phyloP scores from a whole-genome alignment of 2,329 filamentous ascomycete species.

The Esteya vermicola region DNA sequence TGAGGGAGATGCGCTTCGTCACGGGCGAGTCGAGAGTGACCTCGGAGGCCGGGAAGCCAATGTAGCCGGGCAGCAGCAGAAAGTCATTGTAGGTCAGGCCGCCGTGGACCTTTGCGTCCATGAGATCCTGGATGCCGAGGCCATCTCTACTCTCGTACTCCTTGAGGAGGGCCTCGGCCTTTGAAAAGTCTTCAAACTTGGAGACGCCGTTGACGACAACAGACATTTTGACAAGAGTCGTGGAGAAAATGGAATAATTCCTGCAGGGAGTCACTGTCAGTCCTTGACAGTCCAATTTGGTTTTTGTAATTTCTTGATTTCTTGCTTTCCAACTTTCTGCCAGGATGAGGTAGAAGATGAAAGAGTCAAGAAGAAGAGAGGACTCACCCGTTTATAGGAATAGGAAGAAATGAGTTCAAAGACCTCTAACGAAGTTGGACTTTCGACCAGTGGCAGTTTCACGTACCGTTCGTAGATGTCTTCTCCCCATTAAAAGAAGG shows the following conservation, averaged over 20 bases:
- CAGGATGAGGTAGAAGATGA: neutral
- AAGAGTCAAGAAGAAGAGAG: neutral
- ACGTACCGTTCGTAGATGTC: constrained; percentile 13
- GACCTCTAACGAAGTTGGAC: constrained; percentile 12
- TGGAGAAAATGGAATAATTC: neutral
- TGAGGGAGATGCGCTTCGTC: constrained; percentile 89
- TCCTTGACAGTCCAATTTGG: no score
- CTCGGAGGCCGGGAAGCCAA: constrained; percentile 88
- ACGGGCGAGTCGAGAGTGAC: constrained; percentile 81
- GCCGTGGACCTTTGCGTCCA: constrained; percentile 83
- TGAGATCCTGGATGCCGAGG: constrained; percentile 69
- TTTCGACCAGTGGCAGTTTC: constrained; percentile 13
- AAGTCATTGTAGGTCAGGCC: constrained; percentile 99
- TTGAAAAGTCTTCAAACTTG: constrained; percentile 56
- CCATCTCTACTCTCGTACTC: constrained; percentile 75
- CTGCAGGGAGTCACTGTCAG: neutral
- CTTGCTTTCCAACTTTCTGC: neutral
- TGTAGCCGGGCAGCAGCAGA: constrained; percentile 89
- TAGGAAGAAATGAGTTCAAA: constrained; percentile 10
- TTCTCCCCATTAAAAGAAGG: constrained; percentile 16
- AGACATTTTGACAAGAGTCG: constrained; percentile 44
- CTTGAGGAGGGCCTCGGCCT: constrained; percentile 66
- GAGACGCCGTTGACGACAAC: constrained; percentile 37
- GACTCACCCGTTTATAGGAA: constrained; percentile 1
- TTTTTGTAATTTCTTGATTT: neutral